Conservation (phyloP, 768 basidiomycete genomes). For the Dioszegia aurantiaca region DNA sequence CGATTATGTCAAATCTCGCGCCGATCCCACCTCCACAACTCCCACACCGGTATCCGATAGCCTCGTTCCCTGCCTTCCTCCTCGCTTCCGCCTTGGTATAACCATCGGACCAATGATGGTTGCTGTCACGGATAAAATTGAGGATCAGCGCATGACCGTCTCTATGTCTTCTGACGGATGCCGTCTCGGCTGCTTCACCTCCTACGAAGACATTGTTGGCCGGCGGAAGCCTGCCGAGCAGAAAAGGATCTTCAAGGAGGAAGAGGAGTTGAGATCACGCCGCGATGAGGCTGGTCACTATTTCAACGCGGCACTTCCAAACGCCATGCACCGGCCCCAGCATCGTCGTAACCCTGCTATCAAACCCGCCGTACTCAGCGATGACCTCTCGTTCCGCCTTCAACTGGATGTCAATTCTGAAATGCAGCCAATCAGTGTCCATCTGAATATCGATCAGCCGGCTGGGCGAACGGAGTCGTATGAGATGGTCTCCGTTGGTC, state of each 20-base stretch:
- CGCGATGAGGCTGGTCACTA: conserved; percentile 16
- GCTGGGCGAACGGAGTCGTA: conserved; percentile 13
- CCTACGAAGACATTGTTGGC: conserved; percentile 32
- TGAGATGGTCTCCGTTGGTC: conserved; percentile 33
- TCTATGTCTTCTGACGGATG: conserved; percentile 33
- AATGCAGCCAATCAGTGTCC: conserved; percentile 33
- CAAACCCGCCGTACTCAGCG: conserved; percentile 19
- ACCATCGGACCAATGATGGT: conserved; percentile 34
- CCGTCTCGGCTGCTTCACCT: conserved; percentile 32
- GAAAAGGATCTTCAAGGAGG: conserved; percentile 30
- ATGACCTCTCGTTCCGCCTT: conserved; percentile 36
- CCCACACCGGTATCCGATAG: not conserved
- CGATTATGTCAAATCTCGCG: conserved; percentile 10
- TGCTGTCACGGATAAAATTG: conserved; percentile 28
- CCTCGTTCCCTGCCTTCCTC: conserved; percentile 27
- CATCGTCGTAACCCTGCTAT: conserved; percentile 15
- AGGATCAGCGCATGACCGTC: conserved; percentile 30
- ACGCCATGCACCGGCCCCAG: conserved; percentile 29
- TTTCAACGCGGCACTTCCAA: conserved; percentile 26
- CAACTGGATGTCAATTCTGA: conserved; percentile 17
- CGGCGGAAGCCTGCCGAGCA: conserved; percentile 22
- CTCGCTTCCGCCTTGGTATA: conserved; percentile 37
- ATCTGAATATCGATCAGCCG: conserved; percentile 24
- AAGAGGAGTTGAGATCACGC: conserved; percentile 27
- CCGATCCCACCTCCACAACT: not conserved